These are phyloP conservation scores for Verruconis gallopava DNA, from an alignment of 2,329 filamentous ascomycete genomes.

Conservation along the genomic window DNA sequence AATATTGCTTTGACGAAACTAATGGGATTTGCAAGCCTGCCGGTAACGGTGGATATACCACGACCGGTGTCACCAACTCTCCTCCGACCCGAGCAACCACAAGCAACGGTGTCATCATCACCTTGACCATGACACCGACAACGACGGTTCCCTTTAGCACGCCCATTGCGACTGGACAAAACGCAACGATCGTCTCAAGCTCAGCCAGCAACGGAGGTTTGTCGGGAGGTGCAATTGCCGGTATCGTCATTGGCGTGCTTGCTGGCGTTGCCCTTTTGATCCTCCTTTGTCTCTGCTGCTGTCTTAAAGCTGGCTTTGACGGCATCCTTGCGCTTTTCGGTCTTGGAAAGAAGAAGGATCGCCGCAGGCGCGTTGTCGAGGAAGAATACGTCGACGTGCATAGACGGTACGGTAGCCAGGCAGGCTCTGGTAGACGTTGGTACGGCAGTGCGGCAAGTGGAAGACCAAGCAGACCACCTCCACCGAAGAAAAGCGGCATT, in stretches of 20 bases:
- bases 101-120: constrained; percentile 41
- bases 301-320: constrained; percentile 40
- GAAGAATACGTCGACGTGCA: constrained; percentile 53
- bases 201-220: constrained; percentile 31
- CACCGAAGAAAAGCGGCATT: constrained; percentile 4
- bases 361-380: constrained; percentile 28
- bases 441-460: constrained; percentile 16
- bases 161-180: constrained; percentile 33
- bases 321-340: constrained; percentile 48
- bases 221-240: constrained; percentile 62
- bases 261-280: constrained; percentile 53
- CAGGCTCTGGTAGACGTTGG: constrained; percentile 38
- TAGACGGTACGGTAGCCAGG: constrained; percentile 47
- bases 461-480: constrained; percentile 5
- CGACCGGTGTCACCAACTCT: constrained; percentile 25
- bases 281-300: constrained; percentile 64
- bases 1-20: constrained; percentile 45
- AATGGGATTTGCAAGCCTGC: constrained; percentile 46
- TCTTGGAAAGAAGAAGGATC: constrained; percentile 37
- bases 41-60: constrained; percentile 39
- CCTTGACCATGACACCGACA: constrained; percentile 31
- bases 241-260: constrained; percentile 65
- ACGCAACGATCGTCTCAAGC: constrained; percentile 21
- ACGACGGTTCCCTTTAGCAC: constrained; percentile 37
- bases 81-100: constrained; percentile 38